Percentiles rank a stretch among this genome's conserved stretches.
These are phyloP conservation scores for Hirsutella thompsonii DNA, from an alignment of 2,329 filamentous ascomycete genomes.

Conservation along the genomic window DNA sequence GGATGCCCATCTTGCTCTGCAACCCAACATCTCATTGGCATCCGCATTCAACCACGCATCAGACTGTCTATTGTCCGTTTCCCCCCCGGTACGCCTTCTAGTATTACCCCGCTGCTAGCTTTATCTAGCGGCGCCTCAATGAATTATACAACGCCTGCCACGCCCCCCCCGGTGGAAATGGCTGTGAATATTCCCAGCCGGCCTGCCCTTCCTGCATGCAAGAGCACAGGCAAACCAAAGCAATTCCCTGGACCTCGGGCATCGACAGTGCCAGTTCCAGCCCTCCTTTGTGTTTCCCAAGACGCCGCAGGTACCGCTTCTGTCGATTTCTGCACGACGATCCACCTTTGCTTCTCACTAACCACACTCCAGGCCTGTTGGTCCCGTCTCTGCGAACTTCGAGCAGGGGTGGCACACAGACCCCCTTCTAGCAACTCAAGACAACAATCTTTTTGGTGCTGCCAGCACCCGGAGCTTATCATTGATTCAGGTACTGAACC, in stretches of 20 bases:
- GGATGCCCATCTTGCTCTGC: not conserved
- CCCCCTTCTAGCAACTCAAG: slow-evolving; percentile 15
- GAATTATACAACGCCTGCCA: not conserved
- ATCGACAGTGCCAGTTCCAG: slow-evolving; percentile 5
- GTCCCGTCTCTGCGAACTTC: slow-evolving; percentile 9
- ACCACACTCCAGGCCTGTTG: slow-evolving; percentile 9
- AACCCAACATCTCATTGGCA: slow-evolving; percentile 2
- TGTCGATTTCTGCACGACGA: slow-evolving; percentile 16
- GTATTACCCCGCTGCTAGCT: slow-evolving; percentile 4
- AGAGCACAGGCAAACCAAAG: slow-evolving; percentile 8
- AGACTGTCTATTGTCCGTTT: slow-evolving; percentile 5
- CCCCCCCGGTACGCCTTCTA: not conserved
- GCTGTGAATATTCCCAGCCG: not conserved
- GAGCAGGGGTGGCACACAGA: slow-evolving; percentile 17
- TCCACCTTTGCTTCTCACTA: slow-evolving; percentile 12
- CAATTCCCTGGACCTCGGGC: slow-evolving; percentile 4
- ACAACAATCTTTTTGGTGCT: slow-evolving; percentile 20
- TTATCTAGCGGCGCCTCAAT: slow-evolving; percentile 1
- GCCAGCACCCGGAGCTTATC: slow-evolving; percentile 14
- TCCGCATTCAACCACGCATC: slow-evolving; percentile 1
- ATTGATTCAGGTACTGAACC: slow-evolving; percentile 16
- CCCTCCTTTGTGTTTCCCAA: slow-evolving; percentile 11
- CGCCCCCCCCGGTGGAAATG: not conserved
- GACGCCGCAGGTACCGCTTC: slow-evolving; percentile 16
- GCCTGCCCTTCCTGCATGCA: slow-evolving; percentile 3